Conservation (phyloP, 202 grass and related monocot species). For the Elaeis oleifera region DNA sequence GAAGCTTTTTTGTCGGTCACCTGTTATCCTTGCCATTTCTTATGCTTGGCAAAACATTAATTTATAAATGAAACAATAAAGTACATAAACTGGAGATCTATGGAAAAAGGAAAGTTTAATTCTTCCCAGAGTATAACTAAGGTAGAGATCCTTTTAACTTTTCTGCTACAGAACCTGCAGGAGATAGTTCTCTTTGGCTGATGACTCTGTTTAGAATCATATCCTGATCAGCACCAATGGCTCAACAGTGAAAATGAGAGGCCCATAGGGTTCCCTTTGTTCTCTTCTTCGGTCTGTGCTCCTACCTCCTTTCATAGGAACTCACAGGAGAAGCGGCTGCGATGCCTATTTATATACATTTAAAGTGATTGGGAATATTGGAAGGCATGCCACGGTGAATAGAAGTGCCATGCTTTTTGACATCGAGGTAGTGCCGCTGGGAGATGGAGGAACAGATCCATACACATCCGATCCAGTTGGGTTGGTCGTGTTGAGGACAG, state of each 20-base stretch:
- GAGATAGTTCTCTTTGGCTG: constrained; percentile 4
- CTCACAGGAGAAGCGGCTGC: not conserved
- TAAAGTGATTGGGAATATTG: not conserved
- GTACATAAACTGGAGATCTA: constrained; percentile 13
- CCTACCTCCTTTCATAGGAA: not conserved
- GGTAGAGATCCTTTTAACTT: constrained; percentile 1
- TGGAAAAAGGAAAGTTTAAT: constrained; percentile 19
- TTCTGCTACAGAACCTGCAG: constrained; percentile 4
- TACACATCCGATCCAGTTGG: not conserved
- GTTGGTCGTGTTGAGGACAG: not conserved
- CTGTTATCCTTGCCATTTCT: no score
- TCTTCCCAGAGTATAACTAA: constrained; percentile 19
- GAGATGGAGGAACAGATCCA: not conserved
- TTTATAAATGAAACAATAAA: constrained; percentile 9
- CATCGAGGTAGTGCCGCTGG: not conserved
- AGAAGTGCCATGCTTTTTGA: not conserved
- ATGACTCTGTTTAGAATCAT: no score
- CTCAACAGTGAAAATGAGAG: not conserved
- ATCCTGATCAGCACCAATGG: no score
- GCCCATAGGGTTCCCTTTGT: not conserved
- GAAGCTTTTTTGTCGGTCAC: not conserved
- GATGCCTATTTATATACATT: not conserved
- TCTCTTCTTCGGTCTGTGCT: not conserved
- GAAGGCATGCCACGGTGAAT: not conserved
- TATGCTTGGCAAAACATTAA: not conserved